phyloP scores from a whole-genome alignment of 495 filamentous ascomycete genomes.

The Friedmanniomyces simplex region DNA sequence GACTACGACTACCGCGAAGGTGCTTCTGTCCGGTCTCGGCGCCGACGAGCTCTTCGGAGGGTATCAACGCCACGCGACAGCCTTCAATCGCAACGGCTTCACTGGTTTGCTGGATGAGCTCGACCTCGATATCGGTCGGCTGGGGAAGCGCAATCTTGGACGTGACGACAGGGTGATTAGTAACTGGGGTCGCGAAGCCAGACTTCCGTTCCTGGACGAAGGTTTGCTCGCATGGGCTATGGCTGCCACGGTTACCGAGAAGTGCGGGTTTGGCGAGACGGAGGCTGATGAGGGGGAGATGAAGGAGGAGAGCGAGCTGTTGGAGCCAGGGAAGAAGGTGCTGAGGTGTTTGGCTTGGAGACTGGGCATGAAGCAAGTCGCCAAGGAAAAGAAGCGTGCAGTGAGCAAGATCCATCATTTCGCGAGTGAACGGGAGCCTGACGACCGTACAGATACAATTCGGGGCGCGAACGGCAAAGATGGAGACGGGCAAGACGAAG shows the following conservation, averaged over 20 bases:
- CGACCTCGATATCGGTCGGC: constrained; percentile 70
- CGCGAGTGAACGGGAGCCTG: not conserved
- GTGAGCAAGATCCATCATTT: constrained; percentile 34
- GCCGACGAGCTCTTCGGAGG: constrained; percentile 95
- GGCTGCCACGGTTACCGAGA: constrained; percentile 61
- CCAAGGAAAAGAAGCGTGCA: constrained; percentile 84
- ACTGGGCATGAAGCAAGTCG: constrained; percentile 57
- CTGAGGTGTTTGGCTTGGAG: constrained; percentile 67
- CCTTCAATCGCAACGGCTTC: constrained; percentile 58
- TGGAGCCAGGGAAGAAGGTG: constrained; percentile 73
- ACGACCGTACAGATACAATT: constrained; percentile 29
- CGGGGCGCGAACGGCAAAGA: constrained; percentile 35
- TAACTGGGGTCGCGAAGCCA: constrained; percentile 79
- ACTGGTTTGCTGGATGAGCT: constrained; percentile 70
- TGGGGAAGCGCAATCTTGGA: constrained; percentile 88
- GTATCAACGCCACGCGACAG: constrained; percentile 73
- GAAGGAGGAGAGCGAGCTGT: constrained; percentile 7
- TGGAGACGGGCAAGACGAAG: constrained; percentile 33
- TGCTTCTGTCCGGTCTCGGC: constrained; percentile 84
- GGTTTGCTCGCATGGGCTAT: constrained; percentile 73
- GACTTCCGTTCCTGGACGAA: constrained; percentile 92
- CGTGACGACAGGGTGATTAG: constrained; percentile 86
- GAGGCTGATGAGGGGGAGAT: not conserved
- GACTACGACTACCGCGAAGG: constrained; percentile 64
- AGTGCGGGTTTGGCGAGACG: constrained; percentile 61